Conservation (phyloP, 164 flowering plant genomes). For the Kingdonia uniflora region DNA sequence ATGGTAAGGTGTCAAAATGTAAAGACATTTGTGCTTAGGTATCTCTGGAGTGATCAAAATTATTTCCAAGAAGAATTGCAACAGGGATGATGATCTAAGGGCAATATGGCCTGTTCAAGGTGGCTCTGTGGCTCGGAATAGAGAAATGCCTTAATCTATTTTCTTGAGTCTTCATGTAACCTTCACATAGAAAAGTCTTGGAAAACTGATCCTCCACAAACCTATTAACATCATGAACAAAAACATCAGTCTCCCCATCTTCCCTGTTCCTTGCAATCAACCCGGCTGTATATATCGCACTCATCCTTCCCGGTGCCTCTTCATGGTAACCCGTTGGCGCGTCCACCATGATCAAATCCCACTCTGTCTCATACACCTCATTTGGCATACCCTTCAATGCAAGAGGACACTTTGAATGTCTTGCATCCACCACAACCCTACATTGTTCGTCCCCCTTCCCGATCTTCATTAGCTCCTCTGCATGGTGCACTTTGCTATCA, state of each 20-base stretch:
- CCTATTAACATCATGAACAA: constrained; percentile 87
- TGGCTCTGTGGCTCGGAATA: constrained; percentile 50
- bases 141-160: constrained; percentile 69
- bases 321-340: constrained; percentile 80
- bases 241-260: constrained; percentile 71
- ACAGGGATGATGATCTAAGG: constrained; percentile 27
- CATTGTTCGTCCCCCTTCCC: constrained; percentile 42
- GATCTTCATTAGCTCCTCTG: constrained; percentile 39
- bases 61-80: no score
- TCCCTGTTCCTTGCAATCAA: constrained; percentile 73
- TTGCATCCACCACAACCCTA: constrained; percentile 31
- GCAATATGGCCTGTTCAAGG: constrained; percentile 35
- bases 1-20: no score
- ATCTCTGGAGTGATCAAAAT: no score
- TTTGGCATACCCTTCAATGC: constrained; percentile 50
- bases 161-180: constrained; percentile 49
- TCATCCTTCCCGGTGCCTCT: constrained; percentile 92
- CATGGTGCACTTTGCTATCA: constrained; percentile 50
- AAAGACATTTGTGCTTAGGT: no score
- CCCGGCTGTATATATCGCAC: constrained; percentile 76
- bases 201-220: constrained; percentile 69
- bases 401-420: constrained; percentile 43
- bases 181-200: constrained; percentile 62
- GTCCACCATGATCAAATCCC: constrained; percentile 96
- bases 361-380: constrained; percentile 49